Evolutionary conservation across 192 early-diverging fungal species (phyloP), one percentile per base, ranked within the genome.

Genomic region (Allomyces macrogynus): DNA sequence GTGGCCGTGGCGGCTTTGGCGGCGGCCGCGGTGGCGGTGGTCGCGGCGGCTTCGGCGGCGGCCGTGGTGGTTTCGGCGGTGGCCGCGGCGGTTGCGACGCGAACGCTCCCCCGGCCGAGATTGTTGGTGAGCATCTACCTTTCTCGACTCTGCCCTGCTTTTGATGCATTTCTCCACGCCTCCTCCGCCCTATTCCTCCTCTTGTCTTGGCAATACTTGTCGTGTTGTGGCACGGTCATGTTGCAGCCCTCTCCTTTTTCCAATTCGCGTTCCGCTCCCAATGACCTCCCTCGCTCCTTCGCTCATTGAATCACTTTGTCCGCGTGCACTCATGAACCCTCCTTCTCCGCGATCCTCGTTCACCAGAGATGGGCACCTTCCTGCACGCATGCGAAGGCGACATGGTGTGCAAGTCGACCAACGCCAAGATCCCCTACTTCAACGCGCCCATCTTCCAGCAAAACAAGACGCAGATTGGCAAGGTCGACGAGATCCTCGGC

Each of bases 381-480:
- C 76, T 91, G 77, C 93, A 99, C 73, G 80, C 87, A 42, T 99
- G 95, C 72, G 92, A 99, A 73, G 92, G 91, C 64, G 91, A 99
- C 76, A 92, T 96, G 81, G 93, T 99, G 40, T 96, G 91, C 78
- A 81, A 80, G 68, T 90, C 88, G 26, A 87, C 84, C 65, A 92
- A 88, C 76, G 67, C 76, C 61, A 89, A 98, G 74, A 87, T 99
- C 69, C 95, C 95, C 24, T 99, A 94, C 78, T 99, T 99, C 81
- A 99, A 96, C 72, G 95, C 95, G 2, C 93, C 95, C 61, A 93
- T 99, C 66, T 99, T 85, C 80, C 81, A 94, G 40, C 89, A 96
- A 72, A 95, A 96, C 82, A 99, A 99, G 82, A 88, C 87, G 63
- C 92, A 92, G 76, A 95, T 99, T 70, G 95, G 95, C 70, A 96